Conservation (phyloP, 305 asterid genomes). For the Fraxinus nigra region DNA sequence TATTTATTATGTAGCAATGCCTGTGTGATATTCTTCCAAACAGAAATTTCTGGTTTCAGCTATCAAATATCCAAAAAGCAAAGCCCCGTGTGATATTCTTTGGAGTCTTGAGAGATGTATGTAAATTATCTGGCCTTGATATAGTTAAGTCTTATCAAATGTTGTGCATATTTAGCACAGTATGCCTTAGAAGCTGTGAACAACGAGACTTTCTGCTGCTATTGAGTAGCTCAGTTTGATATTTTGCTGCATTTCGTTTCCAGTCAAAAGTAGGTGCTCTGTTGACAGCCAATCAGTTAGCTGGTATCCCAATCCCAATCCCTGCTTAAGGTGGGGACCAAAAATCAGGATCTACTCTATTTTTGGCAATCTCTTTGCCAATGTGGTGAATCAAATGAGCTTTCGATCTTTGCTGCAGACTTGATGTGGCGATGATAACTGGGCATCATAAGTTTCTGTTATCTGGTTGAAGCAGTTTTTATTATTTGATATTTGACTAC, state of each 20-base stretch:
- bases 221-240: background rate
- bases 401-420: background rate
- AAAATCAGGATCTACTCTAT: background rate
- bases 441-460: background rate
- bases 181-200: background rate
- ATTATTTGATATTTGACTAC: background rate
- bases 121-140: background rate
- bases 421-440: background rate
- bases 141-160: background rate
- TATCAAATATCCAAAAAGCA: background rate
- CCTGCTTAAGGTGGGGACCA: background rate
- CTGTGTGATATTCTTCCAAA: background rate
- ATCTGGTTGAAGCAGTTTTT: background rate
- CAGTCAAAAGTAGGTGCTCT: background rate
- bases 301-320: background rate
- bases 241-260: conserved; percentile 1
- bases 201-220: background rate
- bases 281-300: background rate
- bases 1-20: background rate
- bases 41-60: background rate
- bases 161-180: background rate
- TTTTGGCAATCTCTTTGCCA: background rate
- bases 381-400: background rate
- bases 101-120: background rate
- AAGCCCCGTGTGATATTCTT: background rate